Base-by-base conservation (phyloP, 2,329 filamentous ascomycete genomes). In the Didymellaceae sp. region DNA sequence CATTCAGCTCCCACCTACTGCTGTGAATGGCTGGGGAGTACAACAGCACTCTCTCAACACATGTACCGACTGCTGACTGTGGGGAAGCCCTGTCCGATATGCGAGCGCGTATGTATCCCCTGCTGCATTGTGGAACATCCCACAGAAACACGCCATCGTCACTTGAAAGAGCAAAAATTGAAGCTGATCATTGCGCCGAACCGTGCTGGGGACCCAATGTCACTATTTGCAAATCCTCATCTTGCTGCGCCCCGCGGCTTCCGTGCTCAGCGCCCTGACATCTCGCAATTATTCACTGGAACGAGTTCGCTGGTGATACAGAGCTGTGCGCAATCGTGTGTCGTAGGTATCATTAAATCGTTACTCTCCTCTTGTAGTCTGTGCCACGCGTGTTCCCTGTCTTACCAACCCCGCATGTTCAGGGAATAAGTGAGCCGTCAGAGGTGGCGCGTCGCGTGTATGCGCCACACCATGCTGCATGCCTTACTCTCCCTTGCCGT, bases 141-240 rank as follows among this genome's bases (percentile, higher is more conserved):
- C 14, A 32, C 25, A 3, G 13, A n/a, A 33, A 6, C 21, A 8
- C 25, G 24, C 21, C 35, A 32, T 31, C 16, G 24, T 26, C 18
- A 14, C 18, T 20, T 21, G 34, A 35, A 26, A 26, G 20, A 11
- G 21, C n/a, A 26, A 26, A 14, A 11, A 21, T 10, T 35, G 30
- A 22, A 30, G 42, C 41, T 40, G 22, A 22, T 30, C 33, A 39
- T 50, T 35, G 28, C 40, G 22, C 46, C 40, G 40, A 39, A 42
- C 39, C 38, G 38, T 49, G 45, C 39, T 31, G n/a, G 18, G 25
- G 35, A 28, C n/a, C n/a, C 26, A 28, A 28, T 28, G 11, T 28
- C 24, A 31, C 31, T 25, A 43, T 9, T 31, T 21, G 33, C 48
- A 45, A 52, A 45, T 52, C 48, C 10, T 52, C 48, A 45, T 52